Conservation (phyloP, 2,329 filamentous ascomycete genomes). For the Eutypella sp. region DNA sequence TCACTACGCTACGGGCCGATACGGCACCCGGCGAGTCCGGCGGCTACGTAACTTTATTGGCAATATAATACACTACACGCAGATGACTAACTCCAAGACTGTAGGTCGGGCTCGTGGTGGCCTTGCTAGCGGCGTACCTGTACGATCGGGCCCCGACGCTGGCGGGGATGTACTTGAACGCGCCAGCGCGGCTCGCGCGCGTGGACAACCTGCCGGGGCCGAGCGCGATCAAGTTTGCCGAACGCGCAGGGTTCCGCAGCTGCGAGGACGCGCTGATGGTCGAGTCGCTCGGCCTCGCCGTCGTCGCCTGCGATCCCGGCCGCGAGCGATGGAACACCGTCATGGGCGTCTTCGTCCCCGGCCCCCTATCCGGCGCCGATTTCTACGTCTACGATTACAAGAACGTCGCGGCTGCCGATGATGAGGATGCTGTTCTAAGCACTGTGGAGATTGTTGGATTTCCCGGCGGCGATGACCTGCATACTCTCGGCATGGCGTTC, state of each 20-base stretch:
- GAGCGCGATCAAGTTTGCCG: conserved; percentile 28
- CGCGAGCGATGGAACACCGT: conserved; percentile 35
- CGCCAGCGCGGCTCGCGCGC: conserved; percentile 19
- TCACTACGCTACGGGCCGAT: too few relatives aligned
- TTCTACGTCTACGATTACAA: conserved; percentile 36
- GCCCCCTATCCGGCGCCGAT: conserved; percentile 19
- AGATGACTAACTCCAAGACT: neutral
- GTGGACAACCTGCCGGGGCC: conserved; percentile 19
- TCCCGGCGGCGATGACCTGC: conserved; percentile 26
- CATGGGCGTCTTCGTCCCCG: conserved; percentile 30
- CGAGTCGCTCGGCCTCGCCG: conserved; percentile 28
- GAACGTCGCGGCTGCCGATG: neutral
- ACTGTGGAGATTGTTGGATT: conserved; percentile 20
- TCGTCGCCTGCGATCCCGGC: conserved; percentile 33
- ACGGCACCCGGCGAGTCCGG: too few relatives aligned
- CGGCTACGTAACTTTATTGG: too few relatives aligned
- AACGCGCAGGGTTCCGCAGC: conserved; percentile 24
- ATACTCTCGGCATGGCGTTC: conserved; percentile 35
- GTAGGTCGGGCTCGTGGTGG: neutral
- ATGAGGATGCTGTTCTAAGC: conserved; percentile 13
- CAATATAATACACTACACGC: too few relatives aligned
- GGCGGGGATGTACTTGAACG: conserved; percentile 15
- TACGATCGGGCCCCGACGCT: neutral
- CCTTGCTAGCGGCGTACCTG: neutral
- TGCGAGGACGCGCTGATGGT: conserved; percentile 35